phyloP scores from a whole-genome alignment of 345 rosid species.

The Salix viminalis region DNA sequence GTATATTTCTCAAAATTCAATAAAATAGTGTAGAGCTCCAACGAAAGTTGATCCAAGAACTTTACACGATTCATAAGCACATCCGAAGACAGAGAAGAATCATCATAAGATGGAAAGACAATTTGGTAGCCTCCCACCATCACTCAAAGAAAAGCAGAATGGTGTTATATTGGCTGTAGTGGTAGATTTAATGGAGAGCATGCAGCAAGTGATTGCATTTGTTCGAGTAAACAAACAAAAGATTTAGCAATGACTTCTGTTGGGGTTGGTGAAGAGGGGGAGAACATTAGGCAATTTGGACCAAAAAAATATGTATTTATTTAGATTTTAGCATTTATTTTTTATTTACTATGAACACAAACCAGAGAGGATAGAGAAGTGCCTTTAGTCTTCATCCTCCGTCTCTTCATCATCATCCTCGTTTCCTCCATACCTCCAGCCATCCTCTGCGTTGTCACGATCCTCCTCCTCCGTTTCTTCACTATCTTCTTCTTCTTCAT shows the following conservation, averaged over 20 bases:
- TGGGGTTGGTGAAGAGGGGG: not conserved
- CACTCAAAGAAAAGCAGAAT: too few relatives aligned
- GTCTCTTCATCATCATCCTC: constrained; percentile 95
- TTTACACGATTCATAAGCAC: too few relatives aligned
- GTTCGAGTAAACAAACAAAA: not conserved
- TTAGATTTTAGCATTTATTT: not conserved
- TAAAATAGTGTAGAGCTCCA: too few relatives aligned
- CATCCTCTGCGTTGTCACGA: constrained; percentile 71
- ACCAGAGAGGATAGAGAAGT: not conserved
- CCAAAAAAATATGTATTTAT: not conserved
- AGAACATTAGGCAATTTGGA: not conserved
- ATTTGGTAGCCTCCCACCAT: too few relatives aligned
- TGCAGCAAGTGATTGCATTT: not conserved
- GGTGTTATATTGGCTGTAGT: too few relatives aligned
- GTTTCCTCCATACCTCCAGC: constrained; percentile 70
- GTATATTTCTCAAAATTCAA: too few relatives aligned
- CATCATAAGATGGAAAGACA: too few relatives aligned
- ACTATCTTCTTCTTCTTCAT: constrained; percentile 81
- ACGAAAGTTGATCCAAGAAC: too few relatives aligned
- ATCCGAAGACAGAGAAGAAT: too few relatives aligned
- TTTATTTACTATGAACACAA: not conserved
- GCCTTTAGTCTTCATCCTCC: constrained; percentile 63
- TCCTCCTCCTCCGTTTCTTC: constrained; percentile 87
- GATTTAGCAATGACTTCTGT: not conserved
- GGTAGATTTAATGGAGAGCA: too few relatives aligned